Evolutionary conservation across 768 basidiomycete genomes (phyloP).

Genomic region (Agaricus sinodeliciosus): DNA sequence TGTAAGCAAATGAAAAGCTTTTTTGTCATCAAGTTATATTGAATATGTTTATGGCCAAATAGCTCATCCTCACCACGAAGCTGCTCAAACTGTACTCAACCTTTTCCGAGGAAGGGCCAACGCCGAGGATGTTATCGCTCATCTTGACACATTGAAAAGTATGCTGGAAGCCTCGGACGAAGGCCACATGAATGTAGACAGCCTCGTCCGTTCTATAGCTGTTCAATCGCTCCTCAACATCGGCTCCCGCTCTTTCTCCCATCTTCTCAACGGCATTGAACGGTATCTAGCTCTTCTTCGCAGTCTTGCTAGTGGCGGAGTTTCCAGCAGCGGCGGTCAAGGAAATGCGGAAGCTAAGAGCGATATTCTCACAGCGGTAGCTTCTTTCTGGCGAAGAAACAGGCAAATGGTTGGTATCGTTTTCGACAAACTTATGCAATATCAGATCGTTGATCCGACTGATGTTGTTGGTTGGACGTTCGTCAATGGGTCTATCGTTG

Average conservation of each 20-base stretch:
- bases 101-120: slow-evolving; percentile 79
- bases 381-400: slow-evolving; percentile 79
- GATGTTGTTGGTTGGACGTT: slow-evolving; percentile 90
- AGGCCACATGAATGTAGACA: slow-evolving; percentile 53
- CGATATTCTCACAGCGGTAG: slow-evolving; percentile 66
- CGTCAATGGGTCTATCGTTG: slow-evolving; percentile 40
- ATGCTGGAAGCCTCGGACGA: slow-evolving; percentile 57
- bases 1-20: slow-evolving; percentile 31
- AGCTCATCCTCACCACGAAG: slow-evolving; percentile 79
- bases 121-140: slow-evolving; percentile 71
- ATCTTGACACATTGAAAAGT: slow-evolving; percentile 64
- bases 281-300: slow-evolving; percentile 81
- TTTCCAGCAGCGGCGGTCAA: slow-evolving; percentile 25
- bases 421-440: slow-evolving; percentile 97
- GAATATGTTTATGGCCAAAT: background rate
- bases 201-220: slow-evolving; percentile 67
- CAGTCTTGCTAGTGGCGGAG: slow-evolving; percentile 46
- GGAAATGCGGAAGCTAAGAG: slow-evolving; percentile 53
- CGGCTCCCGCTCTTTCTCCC: slow-evolving; percentile 94
- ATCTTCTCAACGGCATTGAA: slow-evolving; percentile 95
- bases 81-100: slow-evolving; percentile 69
- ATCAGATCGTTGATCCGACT: slow-evolving; percentile 91
- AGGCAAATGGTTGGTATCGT: slow-evolving; percentile 88
- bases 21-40: background rate
- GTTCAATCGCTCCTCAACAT: slow-evolving; percentile 87